Evolutionary conservation across 2,329 filamentous ascomycete species (phyloP).

Genomic region (Calonectria pseudoturangicola): DNA sequence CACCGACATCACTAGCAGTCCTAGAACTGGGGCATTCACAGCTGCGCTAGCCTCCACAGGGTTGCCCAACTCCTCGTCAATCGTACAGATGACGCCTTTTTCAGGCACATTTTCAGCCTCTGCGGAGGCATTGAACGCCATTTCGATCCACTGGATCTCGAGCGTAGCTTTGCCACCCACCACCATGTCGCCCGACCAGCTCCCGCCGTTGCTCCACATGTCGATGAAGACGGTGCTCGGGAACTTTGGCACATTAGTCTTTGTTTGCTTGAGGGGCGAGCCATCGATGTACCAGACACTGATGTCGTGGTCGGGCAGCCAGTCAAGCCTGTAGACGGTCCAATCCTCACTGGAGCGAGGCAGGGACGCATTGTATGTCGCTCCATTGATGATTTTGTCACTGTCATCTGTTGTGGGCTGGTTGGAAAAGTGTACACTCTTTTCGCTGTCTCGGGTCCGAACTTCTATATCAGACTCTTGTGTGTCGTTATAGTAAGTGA

Average conservation of each 20-base stretch:
- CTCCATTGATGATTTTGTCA: conserved; percentile 33
- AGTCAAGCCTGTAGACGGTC: conserved; percentile 42
- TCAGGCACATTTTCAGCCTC: conserved; percentile 21
- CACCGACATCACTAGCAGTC: neutral
- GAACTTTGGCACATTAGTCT: conserved; percentile 35
- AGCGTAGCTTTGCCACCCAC: conserved; percentile 36
- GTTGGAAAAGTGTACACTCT: conserved; percentile 36
- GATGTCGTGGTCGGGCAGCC: conserved; percentile 35
- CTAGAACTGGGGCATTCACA: neutral
- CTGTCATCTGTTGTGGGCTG: conserved; percentile 32
- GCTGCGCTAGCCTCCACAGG: conserved; percentile 25
- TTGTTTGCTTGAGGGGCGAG: conserved; percentile 24
- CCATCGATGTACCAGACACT: conserved; percentile 37
- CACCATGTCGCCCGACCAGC: conserved; percentile 42
- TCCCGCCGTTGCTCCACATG: conserved; percentile 45
- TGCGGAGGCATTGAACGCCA: conserved; percentile 42
- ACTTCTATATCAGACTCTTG: conserved; percentile 47
- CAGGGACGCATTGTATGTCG: conserved; percentile 37
- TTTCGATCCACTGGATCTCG: conserved; percentile 45
- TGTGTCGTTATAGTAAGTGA: conserved; percentile 46
- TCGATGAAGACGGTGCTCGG: conserved; percentile 41
- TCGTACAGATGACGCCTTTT: conserved; percentile 28
- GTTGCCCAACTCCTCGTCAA: conserved; percentile 28
- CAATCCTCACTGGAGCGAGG: conserved; percentile 18
- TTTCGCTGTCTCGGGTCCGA: conserved; percentile 30